Base-by-base conservation (phyloP, 768 basidiomycete genomes). In the Mrakia hoshinonis region DNA sequence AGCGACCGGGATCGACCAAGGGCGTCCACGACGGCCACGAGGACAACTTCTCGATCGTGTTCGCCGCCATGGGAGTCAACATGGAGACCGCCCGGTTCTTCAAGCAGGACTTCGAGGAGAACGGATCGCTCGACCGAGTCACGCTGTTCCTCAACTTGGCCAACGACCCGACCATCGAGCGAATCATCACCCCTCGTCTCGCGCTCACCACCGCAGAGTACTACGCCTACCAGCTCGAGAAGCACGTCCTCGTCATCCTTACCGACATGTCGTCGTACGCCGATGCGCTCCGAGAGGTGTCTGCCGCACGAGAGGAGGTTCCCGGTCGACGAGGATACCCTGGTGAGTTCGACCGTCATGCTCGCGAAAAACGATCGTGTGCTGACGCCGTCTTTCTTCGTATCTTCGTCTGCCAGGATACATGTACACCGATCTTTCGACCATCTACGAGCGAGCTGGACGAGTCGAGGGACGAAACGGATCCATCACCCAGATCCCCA, bases 51-150 rank as follows among this genome's bases (percentile, higher is more conserved):
- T 95, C 92, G 61, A 94, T 99, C 77, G 96, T 98, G 61, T 99
- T 98, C 79, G 96, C 94, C 69, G 96, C 96, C 49, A 98, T 99
- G 96, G 96, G 96, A 85, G 96, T 95, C 72, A 99, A 99, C 83
- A 96, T 96, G 93, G 96, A 99, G 81, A 98, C 96, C 7, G 96
- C 96, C 61, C 87, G 95, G 67, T 99, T 96, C 85, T 99, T 99
- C 89, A 94, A 95, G 81, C 91, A 94, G 79, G 96, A 99, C 83
- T 98, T 98, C 79, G 94, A 98, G 81, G 95, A 96, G 77, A 97
- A 96, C 79, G 96, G 96, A 67, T 90, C 89, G 84, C 85, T 98
- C 73, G 93, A 97, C 82, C 89, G 96, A 76, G 93, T 96, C 68
- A 98, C 96, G 9, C 84, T 99, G 67, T 99, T 99, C 88, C 85